Percentiles rank a stretch among this genome's conserved stretches.
Evolutionary conservation across 257 asterid species (phyloP).

Genomic region (Lithospermum erythrorhizon): DNA sequence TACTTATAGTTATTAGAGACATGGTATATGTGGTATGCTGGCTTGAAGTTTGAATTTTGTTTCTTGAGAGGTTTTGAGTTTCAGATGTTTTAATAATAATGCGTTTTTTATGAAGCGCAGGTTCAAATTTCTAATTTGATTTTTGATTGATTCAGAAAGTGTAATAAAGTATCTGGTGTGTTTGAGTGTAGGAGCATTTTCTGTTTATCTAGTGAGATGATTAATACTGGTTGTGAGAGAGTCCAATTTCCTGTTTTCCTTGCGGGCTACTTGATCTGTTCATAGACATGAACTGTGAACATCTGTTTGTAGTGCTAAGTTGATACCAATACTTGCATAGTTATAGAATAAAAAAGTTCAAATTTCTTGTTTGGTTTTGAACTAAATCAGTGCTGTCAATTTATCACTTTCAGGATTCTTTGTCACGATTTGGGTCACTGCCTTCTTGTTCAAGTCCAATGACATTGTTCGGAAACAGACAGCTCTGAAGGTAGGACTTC

Average conservation of each 20-base stretch:
- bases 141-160: not conserved
- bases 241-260: no score
- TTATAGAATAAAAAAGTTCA: no score
- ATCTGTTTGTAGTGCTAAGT: no score
- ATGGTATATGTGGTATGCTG: no score
- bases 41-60: no score
- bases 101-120: not conserved
- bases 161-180: not conserved
- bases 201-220: not conserved
- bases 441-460: conserved; percentile 78
- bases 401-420: conserved; percentile 49
- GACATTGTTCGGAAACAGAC: conserved; percentile 77
- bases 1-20: no score
- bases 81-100: not conserved
- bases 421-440: conserved; percentile 72
- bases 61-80: not conserved
- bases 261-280: no score
- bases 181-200: not conserved
- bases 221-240: no score
- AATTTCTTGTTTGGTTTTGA: not conserved
- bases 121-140: not conserved
- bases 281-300: no score
- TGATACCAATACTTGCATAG: no score
- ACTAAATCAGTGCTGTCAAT: conserved; percentile 2
- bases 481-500: conserved; percentile 55